Evolutionary conservation across 805 yeast species (phyloP).

Genomic region (Ogataea henricii): DNA sequence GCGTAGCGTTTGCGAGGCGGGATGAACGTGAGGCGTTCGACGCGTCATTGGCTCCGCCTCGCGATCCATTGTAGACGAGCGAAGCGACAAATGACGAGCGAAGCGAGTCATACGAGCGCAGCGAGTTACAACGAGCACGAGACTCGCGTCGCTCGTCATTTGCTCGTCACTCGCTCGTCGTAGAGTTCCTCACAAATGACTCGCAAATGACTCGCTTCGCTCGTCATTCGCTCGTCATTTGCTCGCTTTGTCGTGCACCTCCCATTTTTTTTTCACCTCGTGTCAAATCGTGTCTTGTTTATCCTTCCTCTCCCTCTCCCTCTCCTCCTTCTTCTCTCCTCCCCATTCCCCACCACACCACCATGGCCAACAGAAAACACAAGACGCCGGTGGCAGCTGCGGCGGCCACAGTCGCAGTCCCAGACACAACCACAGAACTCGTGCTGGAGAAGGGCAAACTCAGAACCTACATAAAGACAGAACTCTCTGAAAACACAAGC

Average conservation of each 20-base stretch:
- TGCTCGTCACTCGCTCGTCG: too few relatives aligned
- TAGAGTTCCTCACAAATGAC: too few relatives aligned
- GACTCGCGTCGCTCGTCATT: too few relatives aligned
- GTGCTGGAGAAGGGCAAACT: constrained; percentile 50
- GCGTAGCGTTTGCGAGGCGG: too few relatives aligned
- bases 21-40: too few relatives aligned
- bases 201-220: neutral
- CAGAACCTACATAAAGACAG: constrained; percentile 57
- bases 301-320: neutral
- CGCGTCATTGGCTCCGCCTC: too few relatives aligned
- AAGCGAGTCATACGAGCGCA: too few relatives aligned
- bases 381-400: neutral
- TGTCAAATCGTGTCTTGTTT: constrained; percentile 2
- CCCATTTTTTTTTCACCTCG: neutral
- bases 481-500: constrained; percentile 44
- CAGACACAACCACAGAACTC: constrained; percentile 42
- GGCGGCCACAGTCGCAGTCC: neutral
- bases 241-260: neutral
- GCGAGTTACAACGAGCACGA: too few relatives aligned
- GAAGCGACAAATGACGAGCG: too few relatives aligned
- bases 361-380: constrained; percentile 5
- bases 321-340: neutral
- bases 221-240: neutral
- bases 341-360: neutral
- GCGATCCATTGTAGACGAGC: too few relatives aligned